Evolutionary conservation across 305 asterid genomes (phyloP).

Genomic region (Solanum hybrid): DNA sequence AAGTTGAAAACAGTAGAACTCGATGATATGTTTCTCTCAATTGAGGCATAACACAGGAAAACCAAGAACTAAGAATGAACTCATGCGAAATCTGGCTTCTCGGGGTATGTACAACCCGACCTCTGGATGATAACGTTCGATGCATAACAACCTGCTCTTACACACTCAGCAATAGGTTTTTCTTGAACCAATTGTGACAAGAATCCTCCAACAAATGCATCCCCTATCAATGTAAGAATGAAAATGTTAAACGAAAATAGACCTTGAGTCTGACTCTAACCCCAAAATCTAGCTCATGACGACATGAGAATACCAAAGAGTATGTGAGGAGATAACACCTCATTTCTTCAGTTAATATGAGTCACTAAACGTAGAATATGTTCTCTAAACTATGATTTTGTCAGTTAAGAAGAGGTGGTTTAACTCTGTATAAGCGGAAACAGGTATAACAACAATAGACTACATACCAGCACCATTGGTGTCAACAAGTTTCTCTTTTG

Average conservation of each 20-base stretch:
- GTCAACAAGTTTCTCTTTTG: conserved; percentile 90
- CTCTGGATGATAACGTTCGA: conserved; percentile 86
- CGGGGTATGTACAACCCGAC: conserved; percentile 92
- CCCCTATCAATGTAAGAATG: conserved; percentile 32
- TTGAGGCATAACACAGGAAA: background rate
- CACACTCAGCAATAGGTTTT: conserved; percentile 64
- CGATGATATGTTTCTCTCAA: background rate
- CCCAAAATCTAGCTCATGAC: background rate
- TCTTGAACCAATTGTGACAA: conserved; percentile 62
- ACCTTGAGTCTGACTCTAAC: background rate
- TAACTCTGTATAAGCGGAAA: background rate
- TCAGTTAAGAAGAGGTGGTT: background rate
- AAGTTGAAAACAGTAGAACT: background rate
- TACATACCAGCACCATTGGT: conserved; percentile 86
- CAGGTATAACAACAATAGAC: background rate
- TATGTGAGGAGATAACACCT: background rate
- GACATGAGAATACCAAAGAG: background rate
- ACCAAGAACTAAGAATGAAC: conserved; percentile 4
- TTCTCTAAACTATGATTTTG: background rate
- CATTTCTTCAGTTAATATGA: background rate
- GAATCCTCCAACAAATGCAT: conserved; percentile 92
- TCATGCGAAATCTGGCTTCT: conserved; percentile 70
- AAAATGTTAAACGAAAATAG: background rate
- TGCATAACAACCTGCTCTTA: conserved; percentile 71
- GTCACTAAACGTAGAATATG: background rate